Evolutionary conservation across 2,329 filamentous ascomycete genomes (phyloP), one percentile per base, ranked within the genome.

Genomic region (Xylaria arbuscula): DNA sequence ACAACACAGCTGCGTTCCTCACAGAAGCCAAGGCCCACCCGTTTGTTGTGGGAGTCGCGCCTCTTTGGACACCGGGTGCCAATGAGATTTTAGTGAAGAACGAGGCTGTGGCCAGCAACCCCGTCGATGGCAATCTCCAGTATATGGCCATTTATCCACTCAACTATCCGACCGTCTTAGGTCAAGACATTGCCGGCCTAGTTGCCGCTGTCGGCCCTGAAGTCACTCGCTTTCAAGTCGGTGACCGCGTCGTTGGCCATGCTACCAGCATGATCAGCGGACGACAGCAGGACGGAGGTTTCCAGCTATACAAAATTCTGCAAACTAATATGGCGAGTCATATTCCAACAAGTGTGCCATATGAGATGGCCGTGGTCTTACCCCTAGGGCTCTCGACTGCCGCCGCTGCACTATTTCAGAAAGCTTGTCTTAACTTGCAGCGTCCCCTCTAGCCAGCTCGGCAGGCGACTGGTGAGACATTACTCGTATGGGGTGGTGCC

Each of bases 131-230:
- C 51, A 72, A 72, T 19, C 73, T 79, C 38, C 77, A 79, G 60
- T 48, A 48, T 11, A 47, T 22, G 22, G 61, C 61, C 19, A 15
- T 64, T 56, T 59, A n/a, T 13, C 54, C 55, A 28, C 71, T 81
- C 28, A 76, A 72, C 40, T 81, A 78, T 63, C 79, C 80, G 1
- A 74, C 69, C n/a, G 70, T 81, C 63, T 68, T 79, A 9, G 79
- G 79, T 15, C 70, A 72, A 40, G 79, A 77, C 70, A 76, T 74
- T 61, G 72, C 80, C 4, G 79, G 80, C 36, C 71, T 72, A 10
- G 74, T 81, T 10, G 69, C 74, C 4, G 74, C 75, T n/a, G 72
- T 80, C 24, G 78, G 78, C 2, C 42, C 73, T 7, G 66, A 66
- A 28, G 64, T 70, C 3, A 68, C 66, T 36, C 48, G 68, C 10